These are phyloP conservation scores for Entomortierella chlamydospora DNA, from an alignment of 192 early-diverging fungal genomes.

Conservation along the genomic window DNA sequence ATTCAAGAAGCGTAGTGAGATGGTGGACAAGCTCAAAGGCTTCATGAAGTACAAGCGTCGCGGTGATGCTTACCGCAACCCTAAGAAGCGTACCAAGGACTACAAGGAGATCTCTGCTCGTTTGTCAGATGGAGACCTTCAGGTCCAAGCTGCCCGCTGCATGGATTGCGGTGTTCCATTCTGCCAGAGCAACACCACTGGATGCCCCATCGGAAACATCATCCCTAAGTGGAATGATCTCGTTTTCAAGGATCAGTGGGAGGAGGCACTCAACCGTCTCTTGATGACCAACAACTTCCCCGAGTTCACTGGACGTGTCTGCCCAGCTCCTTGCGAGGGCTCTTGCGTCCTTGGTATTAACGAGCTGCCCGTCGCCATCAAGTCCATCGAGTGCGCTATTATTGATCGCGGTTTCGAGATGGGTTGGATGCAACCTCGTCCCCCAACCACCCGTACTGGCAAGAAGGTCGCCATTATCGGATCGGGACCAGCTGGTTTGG, in stretches of 20 bases:
- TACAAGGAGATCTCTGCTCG: constrained; percentile 97
- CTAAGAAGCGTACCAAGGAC: constrained; percentile 84
- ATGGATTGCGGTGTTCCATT: constrained; percentile 99
- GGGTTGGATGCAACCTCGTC: constrained; percentile 95
- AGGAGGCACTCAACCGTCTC: constrained; percentile 92
- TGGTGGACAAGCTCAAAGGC: constrained; percentile 94
- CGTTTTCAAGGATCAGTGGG: constrained; percentile 96
- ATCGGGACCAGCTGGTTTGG: constrained; percentile 95
- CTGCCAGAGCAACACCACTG: constrained; percentile 94
- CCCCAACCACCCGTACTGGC: constrained; percentile 84
- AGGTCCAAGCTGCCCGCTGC: constrained; percentile 96
- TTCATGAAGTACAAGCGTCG: constrained; percentile 96
- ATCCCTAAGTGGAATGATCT: constrained; percentile 99
- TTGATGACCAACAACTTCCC: constrained; percentile 99
- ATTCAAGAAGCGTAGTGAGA: constrained; percentile 72
- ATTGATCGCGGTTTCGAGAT: constrained; percentile 97
- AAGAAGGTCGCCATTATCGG: constrained; percentile 91
- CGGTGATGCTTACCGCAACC: constrained; percentile 88
- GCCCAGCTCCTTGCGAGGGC: constrained; percentile 98
- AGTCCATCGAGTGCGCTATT: constrained; percentile 97
- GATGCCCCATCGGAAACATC: constrained; percentile 98
- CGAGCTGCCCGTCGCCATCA: constrained; percentile 94
- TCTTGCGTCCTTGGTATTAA: constrained; percentile 97
- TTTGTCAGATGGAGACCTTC: constrained; percentile 80
- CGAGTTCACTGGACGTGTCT: constrained; percentile 99